Base-by-base conservation (phyloP, 2,329 filamentous ascomycete species). In the Amphichorda felina region DNA sequence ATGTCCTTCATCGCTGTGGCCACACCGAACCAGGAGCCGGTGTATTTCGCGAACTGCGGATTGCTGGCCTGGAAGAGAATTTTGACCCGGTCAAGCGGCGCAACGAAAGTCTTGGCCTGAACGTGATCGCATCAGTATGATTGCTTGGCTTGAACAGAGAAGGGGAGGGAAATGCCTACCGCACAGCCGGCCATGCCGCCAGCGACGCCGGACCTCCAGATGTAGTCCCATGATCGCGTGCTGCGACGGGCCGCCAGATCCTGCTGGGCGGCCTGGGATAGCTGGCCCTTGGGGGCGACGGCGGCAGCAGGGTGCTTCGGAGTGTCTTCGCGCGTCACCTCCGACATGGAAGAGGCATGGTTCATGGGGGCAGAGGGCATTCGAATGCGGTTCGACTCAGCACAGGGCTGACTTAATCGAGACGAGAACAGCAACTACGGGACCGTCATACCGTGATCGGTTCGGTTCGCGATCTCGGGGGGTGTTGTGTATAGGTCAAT, bases 1-100 rank as follows among this genome's bases (percentile, higher is more conserved):
- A 98, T 96, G 48, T 88, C 82, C 45, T 73, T 72, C 58, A 96
- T 82, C 18, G 91, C 88, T 14, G 71, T 70, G n/a, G 75, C 72
- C 15, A 94, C 77, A 33, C 91, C 91, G 38, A 75, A 72, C 82
- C 88, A 95, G 29, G 82, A 87, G 28, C 87, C 84, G 2, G 85
- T 78, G 55, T 96, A 98, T 61, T 94, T 94, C 36, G 82, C 74
- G 55, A 94, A 98, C 46, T 91, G 81, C 3, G 91, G 91, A 50
- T 91, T 95, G 51, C 82, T 86, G 35, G 91, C 82, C 57, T 98
- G 91, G 63, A 98, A 96, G 29, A 98, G 81, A 52, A 98, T 98
- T 63, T 98, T 98, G 50, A 98, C 91, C 45, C 91, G 81, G 61
- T 98, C 91, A 43, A 98, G 82, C 17, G 91, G 91, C 17, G 87